Evolutionary conservation across 2,329 filamentous ascomycete species (phyloP).

Genomic region (Diaporthe ilicicola): DNA sequence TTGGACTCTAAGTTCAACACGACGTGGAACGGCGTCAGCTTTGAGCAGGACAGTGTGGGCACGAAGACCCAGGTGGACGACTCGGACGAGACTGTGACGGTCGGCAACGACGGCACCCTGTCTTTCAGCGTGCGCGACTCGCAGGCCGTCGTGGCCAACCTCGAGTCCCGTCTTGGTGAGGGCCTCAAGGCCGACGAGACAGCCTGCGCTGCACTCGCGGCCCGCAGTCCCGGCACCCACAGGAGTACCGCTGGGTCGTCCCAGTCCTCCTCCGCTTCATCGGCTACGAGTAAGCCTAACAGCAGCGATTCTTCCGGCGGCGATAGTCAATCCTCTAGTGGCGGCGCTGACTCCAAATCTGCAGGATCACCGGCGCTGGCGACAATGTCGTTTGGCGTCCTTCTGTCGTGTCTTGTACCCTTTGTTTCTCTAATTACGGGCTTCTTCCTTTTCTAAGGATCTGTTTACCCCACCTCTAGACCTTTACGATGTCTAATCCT

Average conservation of each 20-base stretch:
- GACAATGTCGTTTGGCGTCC: conserved; percentile 13
- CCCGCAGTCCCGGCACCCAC: conserved; percentile 26
- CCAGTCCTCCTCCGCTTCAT: conserved; percentile 22
- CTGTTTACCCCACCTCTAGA: not conserved
- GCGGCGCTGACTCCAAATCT: conserved; percentile 30
- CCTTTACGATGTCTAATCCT: not conserved
- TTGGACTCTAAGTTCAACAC: conserved; percentile 51
- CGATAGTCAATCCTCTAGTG: conserved; percentile 18
- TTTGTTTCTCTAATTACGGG: conserved; percentile 26
- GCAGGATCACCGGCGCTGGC: conserved; percentile 20
- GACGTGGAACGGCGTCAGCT: conserved; percentile 58
- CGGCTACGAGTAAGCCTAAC: conserved; percentile 33
- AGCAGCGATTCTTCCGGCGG: conserved; percentile 7
- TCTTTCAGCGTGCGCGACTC: conserved; percentile 51
- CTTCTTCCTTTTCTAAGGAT: conserved; percentile 26
- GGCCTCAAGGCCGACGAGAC: conserved; percentile 21
- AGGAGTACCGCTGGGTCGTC: conserved; percentile 16
- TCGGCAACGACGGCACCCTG: conserved; percentile 45
- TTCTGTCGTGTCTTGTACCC: conserved; percentile 25
- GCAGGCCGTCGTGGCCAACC: conserved; percentile 55
- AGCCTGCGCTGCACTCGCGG: conserved; percentile 28
- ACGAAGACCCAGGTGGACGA: conserved; percentile 46
- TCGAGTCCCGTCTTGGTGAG: conserved; percentile 42
- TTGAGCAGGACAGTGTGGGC: conserved; percentile 51
- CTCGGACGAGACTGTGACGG: conserved; percentile 42